Percentiles rank a stretch among this genome's conserved stretches.
phyloP scores from a whole-genome alignment of 768 basidiomycete species.

The Galerina sulciceps region DNA sequence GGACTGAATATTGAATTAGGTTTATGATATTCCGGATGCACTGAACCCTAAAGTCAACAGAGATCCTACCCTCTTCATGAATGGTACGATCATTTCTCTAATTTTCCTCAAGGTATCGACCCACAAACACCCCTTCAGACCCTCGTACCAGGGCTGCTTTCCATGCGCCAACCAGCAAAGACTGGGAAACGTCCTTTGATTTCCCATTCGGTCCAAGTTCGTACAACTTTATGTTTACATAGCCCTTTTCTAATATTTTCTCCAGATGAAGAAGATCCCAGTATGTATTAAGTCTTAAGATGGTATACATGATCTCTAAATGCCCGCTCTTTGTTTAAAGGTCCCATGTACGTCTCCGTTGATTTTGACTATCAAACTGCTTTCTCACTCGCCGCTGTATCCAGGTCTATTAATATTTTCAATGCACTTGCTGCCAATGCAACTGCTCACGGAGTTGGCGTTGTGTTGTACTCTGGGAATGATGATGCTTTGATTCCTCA shows the following conservation, averaged over 20 bases:
- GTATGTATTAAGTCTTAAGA: constrained; percentile 27
- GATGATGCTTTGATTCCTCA: constrained; percentile 71
- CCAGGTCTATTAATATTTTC: constrained; percentile 66
- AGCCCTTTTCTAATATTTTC: neutral
- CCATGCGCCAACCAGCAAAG: constrained; percentile 67
- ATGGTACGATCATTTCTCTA: constrained; percentile 44
- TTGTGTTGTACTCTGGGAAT: constrained; percentile 72
- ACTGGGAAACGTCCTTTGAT: constrained; percentile 43
- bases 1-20: constrained; percentile 26
- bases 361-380: neutral
- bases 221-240: constrained; percentile 9
- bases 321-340: neutral
- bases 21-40: constrained; percentile 62
- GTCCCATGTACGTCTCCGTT: constrained; percentile 19
- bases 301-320: neutral
- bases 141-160: constrained; percentile 59
- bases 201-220: constrained; percentile 40
- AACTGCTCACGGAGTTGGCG: constrained; percentile 48
- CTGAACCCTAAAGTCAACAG: constrained; percentile 51
- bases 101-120: neutral
- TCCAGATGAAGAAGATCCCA: constrained; percentile 32
- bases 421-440: constrained; percentile 70
- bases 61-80: constrained; percentile 63
- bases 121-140: constrained; percentile 38
- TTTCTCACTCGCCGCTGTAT: neutral